Base-by-base conservation (phyloP, 2,329 filamentous ascomycete species). In the Cytospora piceae region DNA sequence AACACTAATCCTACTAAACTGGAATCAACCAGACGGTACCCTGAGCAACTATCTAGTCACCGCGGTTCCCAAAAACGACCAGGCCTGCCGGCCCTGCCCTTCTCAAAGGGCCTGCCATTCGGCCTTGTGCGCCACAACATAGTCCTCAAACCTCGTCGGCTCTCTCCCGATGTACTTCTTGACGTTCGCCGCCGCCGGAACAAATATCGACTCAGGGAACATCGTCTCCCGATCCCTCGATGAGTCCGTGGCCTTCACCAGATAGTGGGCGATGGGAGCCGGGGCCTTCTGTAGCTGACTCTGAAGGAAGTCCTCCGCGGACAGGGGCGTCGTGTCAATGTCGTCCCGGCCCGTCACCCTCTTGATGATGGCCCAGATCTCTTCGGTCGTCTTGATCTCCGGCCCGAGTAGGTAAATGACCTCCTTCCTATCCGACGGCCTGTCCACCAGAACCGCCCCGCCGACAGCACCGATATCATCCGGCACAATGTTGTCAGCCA, bases 381-480 rank as follows among this genome's bases (percentile, higher is more conserved):
- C 74, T 9, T 68, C 55, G 22, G 72, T 68, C 0, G 76, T 72
- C 24, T 78, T 42, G 14, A 76, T 46, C 54, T 79, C 60, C 0
- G 78, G 77, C 2, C 79, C 80, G 58, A 73, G 74, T 14, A 82
- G 64, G 58, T 73, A 73, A 20, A 81, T 74, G 15, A 69, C 67
- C 22, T 73, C 72, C 24, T 76, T 70, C 34, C 69, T 71, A 27
- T 72, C 68, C 5, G 63, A 66, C 11, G 72, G 70, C 2, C 76
- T 75, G 22, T 75, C 70, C 2, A 72, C 77, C 2, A 83, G 73
- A 11, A 82, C 70, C 0, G 68, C 73, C 3, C 79, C 82, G 34
- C 70, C 70, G 2, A 81, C 81, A 22, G 72, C 69, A 14, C 82
- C 82, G 53, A 85, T 82, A 68, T 84, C 81, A 2, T 71, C 71